A percentile compares a stretch with the other conserved stretches of the same genome.
These are phyloP conservation scores for Orbilia brochopaga DNA, from an alignment of 2,329 filamentous ascomycete species.

Conservation along the genomic window DNA sequence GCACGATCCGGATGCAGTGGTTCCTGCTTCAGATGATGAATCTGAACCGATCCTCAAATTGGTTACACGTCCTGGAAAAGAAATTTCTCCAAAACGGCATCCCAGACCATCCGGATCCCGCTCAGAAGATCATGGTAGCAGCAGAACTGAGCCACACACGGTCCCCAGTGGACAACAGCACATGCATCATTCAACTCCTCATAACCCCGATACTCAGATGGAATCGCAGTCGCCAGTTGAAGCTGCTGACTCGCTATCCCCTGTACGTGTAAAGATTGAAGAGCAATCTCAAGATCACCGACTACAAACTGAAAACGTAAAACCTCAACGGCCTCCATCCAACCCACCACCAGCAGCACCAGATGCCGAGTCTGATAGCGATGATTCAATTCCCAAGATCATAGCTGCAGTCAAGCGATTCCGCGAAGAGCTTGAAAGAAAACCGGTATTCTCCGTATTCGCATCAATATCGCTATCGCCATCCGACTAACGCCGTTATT, in stretches of 20 bases:
- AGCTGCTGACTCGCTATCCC: background rate
- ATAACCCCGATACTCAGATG: background rate
- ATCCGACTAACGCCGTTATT: background rate
- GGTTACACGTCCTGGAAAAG: too few relatives aligned
- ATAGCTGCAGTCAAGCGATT: conserved; percentile 8
- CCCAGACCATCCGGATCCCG: too few relatives aligned
- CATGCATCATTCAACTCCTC: too few relatives aligned
- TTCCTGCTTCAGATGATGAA: too few relatives aligned
- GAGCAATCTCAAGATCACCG: background rate
- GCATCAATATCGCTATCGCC: background rate
- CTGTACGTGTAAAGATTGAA: conserved; percentile 2
- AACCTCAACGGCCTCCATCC: background rate
- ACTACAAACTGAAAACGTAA: background rate
- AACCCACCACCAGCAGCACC: background rate
- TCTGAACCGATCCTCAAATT: too few relatives aligned
- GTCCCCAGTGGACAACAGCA: too few relatives aligned
- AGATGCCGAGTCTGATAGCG: background rate
- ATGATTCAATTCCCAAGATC: conserved; percentile 15
- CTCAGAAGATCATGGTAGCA: too few relatives aligned
- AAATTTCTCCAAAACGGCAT: too few relatives aligned
- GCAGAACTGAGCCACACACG: too few relatives aligned
- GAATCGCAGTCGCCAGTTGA: background rate
- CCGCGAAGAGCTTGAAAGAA: conserved; percentile 11
- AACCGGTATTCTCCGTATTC: conserved; percentile 13
- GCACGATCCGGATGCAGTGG: too few relatives aligned